Evolutionary conservation across 495 filamentous ascomycete genomes (phyloP).

Genomic region (Hyaloscypha bicolor): DNA sequence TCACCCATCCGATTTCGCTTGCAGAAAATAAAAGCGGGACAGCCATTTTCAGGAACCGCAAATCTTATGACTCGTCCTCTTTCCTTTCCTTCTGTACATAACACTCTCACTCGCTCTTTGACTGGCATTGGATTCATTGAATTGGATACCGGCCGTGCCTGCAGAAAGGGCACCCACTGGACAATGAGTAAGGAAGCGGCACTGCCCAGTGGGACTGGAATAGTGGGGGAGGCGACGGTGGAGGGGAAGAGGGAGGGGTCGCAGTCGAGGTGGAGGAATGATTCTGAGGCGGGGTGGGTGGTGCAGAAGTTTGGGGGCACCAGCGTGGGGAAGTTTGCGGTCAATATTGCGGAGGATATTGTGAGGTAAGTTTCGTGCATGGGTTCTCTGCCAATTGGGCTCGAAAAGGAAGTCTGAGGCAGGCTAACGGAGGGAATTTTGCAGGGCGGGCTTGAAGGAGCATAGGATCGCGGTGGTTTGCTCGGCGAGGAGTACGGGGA

Average conservation of each 20-base stretch:
- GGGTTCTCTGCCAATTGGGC: not conserved
- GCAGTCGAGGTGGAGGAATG: slow-evolving; percentile 11
- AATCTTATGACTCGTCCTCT: slow-evolving; percentile 19
- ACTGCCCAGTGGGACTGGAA: not conserved
- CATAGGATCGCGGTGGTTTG: slow-evolving; percentile 86
- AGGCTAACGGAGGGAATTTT: slow-evolving; percentile 15
- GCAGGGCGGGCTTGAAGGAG: slow-evolving; percentile 64
- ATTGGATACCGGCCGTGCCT: not conserved
- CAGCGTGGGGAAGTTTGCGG: slow-evolving; percentile 68
- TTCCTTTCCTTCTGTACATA: not conserved
- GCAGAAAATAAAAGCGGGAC: slow-evolving; percentile 6
- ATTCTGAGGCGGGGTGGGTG: slow-evolving; percentile 53
- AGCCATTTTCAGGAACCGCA: not conserved
- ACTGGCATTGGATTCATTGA: not conserved
- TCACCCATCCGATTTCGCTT: slow-evolving; percentile 9
- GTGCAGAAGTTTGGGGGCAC: slow-evolving; percentile 88
- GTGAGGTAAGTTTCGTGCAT: slow-evolving; percentile 56
- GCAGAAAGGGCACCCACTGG: not conserved
- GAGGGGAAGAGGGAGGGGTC: slow-evolving; percentile 2
- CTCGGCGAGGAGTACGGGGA: slow-evolving; percentile 87
- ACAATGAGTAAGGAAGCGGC: slow-evolving; percentile 12
- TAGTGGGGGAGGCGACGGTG: slow-evolving; percentile 9
- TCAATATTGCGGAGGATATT: slow-evolving; percentile 74
- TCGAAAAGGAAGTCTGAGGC: slow-evolving; percentile 14
- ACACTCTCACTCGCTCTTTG: not conserved